Evolutionary conservation across 2,329 filamentous ascomycete species (phyloP), one percentile per base, ranked within the genome.

Genomic region (Fusarium luffae): DNA sequence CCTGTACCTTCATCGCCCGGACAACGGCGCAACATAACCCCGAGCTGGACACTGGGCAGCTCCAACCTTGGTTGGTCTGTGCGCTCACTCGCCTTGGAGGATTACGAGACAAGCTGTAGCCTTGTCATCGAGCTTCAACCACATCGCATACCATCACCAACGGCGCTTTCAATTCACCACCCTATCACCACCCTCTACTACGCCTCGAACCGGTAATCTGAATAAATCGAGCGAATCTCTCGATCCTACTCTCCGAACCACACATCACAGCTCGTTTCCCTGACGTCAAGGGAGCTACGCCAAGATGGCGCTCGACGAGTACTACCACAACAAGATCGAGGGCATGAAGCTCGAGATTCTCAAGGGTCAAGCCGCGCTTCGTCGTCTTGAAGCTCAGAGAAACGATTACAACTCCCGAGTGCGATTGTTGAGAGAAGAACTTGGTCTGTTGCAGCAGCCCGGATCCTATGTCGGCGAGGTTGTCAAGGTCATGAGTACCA

Each of bases 311-410:
- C 93, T 99, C 84, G 96, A 98, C 83, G 97, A 92, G 83, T 99
- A 98, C 86, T 99, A 97, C 83, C 93, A 96, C 85, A 98, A 98
- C 88, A 99, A 99, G 88, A 98, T 98, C 84, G 96, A 99, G 93
- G 91, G 92, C 81, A 97, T 98, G 93, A 98, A 98, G 92, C 94
- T 99, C 81, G 95, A 99, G 89, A 99, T 99, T 81, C 95, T 99
- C 81, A 95, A 98, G 84, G 95, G 96, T 59, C 96, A 99, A 85
- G 95, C 96, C 59, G 94, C 97, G 62, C 87, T 99, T 69, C 92
- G 96, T 75, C 90, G 96, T 79, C 89, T 99, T 76, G 96, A 99
- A 86, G 96, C 96, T 75, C 97, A 99, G 83, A 91, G 96, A 74
- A 99, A 99, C 79, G 96, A 99, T 84, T 98, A 98, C 88, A 99